A percentile compares a stretch with the other conserved stretches of the same genome.
phyloP scores from a whole-genome alignment of 805 yeast species.

The Osmozyma mogii region DNA sequence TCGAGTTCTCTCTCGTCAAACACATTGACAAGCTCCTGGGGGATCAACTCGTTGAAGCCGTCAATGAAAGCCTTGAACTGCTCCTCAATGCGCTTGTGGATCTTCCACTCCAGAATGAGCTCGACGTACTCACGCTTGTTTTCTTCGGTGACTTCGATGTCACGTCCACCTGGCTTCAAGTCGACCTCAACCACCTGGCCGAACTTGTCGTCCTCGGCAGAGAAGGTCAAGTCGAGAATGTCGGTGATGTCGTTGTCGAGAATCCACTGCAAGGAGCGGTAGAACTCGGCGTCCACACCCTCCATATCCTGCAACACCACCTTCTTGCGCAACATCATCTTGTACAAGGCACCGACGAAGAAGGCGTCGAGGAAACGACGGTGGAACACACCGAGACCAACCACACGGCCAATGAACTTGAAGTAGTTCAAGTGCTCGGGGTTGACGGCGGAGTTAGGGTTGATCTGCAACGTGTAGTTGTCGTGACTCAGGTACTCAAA shows the following conservation, averaged over 20 bases:
- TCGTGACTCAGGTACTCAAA: constrained; percentile 98
- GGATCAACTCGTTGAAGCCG: constrained; percentile 95
- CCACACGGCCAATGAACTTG: constrained; percentile 97
- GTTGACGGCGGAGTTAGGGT: constrained; percentile 93
- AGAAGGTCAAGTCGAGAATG: constrained; percentile 79
- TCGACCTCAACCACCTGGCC: constrained; percentile 89
- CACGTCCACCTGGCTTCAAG: constrained; percentile 79
- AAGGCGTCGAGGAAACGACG: constrained; percentile 96
- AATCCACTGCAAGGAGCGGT: constrained; percentile 92
- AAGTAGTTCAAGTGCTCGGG: constrained; percentile 97
- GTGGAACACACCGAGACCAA: constrained; percentile 97
- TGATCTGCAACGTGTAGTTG: constrained; percentile 94
- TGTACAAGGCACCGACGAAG: constrained; percentile 96
- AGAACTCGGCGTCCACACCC: constrained; percentile 96
- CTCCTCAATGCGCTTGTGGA: constrained; percentile 84
- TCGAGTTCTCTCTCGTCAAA: constrained; percentile 98
- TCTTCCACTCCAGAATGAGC: constrained; percentile 92
- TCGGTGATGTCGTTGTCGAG: constrained; percentile 85
- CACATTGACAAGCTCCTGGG: constrained; percentile 92
- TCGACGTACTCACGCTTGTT: constrained; percentile 95
- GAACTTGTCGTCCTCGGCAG: constrained; percentile 86
- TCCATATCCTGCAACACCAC: constrained; percentile 96
- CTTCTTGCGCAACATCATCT: constrained; percentile 93
- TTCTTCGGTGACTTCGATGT: constrained; percentile 89
- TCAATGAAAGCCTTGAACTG: constrained; percentile 95